These are phyloP conservation scores for Exophiala viscosa DNA, from an alignment of 2,329 filamentous ascomycete species.

Conservation along the genomic window DNA sequence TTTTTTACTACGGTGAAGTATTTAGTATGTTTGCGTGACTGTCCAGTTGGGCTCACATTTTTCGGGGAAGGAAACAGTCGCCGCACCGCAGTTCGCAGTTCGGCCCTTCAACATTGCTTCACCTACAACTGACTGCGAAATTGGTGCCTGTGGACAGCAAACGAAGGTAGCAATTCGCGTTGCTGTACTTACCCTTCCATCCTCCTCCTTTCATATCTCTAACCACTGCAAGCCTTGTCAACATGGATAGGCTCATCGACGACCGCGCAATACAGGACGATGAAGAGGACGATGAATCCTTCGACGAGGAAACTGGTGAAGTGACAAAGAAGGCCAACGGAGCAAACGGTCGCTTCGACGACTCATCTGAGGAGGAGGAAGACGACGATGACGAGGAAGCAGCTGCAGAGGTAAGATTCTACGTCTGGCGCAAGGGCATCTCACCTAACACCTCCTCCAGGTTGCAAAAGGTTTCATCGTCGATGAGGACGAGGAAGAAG, in stretches of 20 bases:
- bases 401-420: conserved; percentile 61
- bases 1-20: too few species aligned
- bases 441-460: conserved; percentile 44
- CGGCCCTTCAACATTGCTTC: too few species aligned
- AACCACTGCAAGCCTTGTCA: background rate
- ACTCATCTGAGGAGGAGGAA: conserved; percentile 89
- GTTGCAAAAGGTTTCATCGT: conserved; percentile 94
- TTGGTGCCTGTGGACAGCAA: too few species aligned
- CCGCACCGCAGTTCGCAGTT: too few species aligned
- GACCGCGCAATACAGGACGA: conserved; percentile 83
- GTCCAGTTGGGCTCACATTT: too few species aligned
- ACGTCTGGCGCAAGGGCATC: background rate
- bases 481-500: conserved; percentile 81
- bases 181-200: background rate
- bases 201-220: background rate
- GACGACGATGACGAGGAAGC: conserved; percentile 91
- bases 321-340: conserved; percentile 41
- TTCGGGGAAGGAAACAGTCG: too few species aligned
- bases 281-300: conserved; percentile 76
- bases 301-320: conserved; percentile 71
- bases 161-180: background rate
- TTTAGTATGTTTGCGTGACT: too few species aligned
- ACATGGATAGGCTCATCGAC: conserved; percentile 63
- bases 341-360: conserved; percentile 57
- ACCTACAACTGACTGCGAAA: too few species aligned